These are phyloP conservation scores for Zasmidium citrigriseum DNA, from an alignment of 2,329 filamentous ascomycete species.

Conservation along the genomic window DNA sequence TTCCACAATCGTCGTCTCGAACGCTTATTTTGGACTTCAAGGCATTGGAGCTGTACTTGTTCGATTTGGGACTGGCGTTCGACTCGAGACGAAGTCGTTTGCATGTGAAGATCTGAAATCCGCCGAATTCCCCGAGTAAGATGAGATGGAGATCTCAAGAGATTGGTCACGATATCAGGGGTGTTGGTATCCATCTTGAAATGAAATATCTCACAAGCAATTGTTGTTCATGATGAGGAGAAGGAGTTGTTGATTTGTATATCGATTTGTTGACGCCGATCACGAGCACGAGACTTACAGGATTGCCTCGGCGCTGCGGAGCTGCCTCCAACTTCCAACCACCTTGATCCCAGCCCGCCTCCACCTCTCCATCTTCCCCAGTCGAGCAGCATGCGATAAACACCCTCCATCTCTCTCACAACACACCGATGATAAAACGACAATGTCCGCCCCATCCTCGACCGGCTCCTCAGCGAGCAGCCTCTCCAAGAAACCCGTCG, in stretches of 20 bases:
- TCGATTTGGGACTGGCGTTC: too few relatives aligned
- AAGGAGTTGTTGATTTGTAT: too few relatives aligned
- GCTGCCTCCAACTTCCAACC: not conserved
- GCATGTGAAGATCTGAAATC: not conserved
- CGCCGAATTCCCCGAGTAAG: not conserved
- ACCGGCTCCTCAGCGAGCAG: conserved; percentile 19
- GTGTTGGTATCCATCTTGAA: not conserved
- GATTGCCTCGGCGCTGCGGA: not conserved
- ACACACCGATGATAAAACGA: not conserved
- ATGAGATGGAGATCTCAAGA: not conserved
- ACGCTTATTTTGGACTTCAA: too few relatives aligned
- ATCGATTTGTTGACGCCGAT: not conserved
- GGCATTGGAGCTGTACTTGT: too few relatives aligned
- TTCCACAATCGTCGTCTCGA: too few relatives aligned
- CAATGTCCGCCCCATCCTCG: not conserved
- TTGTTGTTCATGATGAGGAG: too few relatives aligned
- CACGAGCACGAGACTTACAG: not conserved
- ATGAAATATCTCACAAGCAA: not conserved
- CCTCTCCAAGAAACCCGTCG: conserved; percentile 40
- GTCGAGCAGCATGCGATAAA: not conserved
- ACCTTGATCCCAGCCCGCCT: not conserved
- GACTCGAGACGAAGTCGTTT: not conserved
- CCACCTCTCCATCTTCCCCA: not conserved
- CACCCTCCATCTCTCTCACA: not conserved
- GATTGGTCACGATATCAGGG: not conserved